phyloP scores from a whole-genome alignment of 2,329 filamentous ascomycete genomes.

The Fusarium denticulatum region DNA sequence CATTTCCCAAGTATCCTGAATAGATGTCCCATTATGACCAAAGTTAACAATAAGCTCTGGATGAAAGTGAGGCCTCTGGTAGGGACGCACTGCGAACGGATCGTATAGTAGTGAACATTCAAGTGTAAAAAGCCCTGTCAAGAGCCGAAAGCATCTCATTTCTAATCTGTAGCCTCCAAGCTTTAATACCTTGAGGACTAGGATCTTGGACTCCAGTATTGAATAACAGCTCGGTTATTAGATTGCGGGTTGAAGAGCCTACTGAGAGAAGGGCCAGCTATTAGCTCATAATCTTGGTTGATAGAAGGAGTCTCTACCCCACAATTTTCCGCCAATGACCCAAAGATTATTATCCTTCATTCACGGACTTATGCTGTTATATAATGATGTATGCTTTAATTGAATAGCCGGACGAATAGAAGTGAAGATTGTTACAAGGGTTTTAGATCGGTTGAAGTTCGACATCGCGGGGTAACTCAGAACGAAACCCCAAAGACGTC shows the following conservation, averaged over 20 bases:
- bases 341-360: neutral
- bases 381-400: neutral
- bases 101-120: accelerated
- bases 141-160: no score
- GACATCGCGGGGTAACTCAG: neutral
- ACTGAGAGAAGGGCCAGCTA: neutral
- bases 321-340: neutral
- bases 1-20: no score
- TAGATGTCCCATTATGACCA: no score
- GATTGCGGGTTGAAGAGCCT: no score
- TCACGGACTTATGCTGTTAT: neutral
- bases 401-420: neutral
- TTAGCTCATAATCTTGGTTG: neutral
- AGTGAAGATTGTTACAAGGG: neutral
- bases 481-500: neutral
- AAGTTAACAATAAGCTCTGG: accelerated
- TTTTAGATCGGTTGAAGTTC: neutral
- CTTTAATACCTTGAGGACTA: no score
- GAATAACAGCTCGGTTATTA: accelerated
- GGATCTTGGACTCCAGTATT: accelerated
- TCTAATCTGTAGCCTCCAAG: accelerated
- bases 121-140: accelerated
- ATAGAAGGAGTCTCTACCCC: neutral
- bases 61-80: no score
- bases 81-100: no score